These are phyloP conservation scores for Mortierella hygrophila DNA, from an alignment of 192 early-diverging fungal species.

Conservation along the genomic window DNA sequence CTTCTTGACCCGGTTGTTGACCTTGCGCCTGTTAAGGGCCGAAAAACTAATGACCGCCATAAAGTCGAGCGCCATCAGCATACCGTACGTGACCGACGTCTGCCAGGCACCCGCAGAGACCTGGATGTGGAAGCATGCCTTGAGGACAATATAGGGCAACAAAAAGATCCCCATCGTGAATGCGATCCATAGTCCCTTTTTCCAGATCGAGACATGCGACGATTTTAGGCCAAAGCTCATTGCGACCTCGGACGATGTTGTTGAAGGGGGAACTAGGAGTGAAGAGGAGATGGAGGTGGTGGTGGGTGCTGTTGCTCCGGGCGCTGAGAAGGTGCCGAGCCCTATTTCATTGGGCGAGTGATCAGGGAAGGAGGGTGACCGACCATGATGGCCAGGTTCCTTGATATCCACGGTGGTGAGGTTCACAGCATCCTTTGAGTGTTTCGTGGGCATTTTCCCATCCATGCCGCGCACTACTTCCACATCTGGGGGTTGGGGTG, in stretches of 20 bases:
- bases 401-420: background rate
- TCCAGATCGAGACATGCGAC: slow-evolving; percentile 39
- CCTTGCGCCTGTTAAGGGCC: slow-evolving; percentile 35
- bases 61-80: slow-evolving; percentile 55
- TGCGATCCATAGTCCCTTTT: slow-evolving; percentile 33
- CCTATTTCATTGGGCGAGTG: slow-evolving; percentile 4
- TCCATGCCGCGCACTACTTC: slow-evolving; percentile 7
- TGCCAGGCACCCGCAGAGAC: slow-evolving; percentile 54
- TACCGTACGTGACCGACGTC: slow-evolving; percentile 51
- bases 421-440: slow-evolving; percentile 16
- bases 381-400: background rate
- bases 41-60: slow-evolving; percentile 46
- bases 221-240: slow-evolving; percentile 42
- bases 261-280: background rate
- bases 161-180: slow-evolving; percentile 43
- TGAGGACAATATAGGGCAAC: slow-evolving; percentile 38
- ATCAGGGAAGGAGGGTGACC: background rate
- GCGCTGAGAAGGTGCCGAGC: background rate
- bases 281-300: background rate
- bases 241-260: slow-evolving; percentile 1
- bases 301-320: background rate
- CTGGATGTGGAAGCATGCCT: slow-evolving; percentile 51
- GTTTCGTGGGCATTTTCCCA: background rate
- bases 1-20: slow-evolving; percentile 41
- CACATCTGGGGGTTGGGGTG: slow-evolving; percentile 27